Evolutionary conservation across 345 rosid species (phyloP).

Genomic region (Eucalyptus melliodora): DNA sequence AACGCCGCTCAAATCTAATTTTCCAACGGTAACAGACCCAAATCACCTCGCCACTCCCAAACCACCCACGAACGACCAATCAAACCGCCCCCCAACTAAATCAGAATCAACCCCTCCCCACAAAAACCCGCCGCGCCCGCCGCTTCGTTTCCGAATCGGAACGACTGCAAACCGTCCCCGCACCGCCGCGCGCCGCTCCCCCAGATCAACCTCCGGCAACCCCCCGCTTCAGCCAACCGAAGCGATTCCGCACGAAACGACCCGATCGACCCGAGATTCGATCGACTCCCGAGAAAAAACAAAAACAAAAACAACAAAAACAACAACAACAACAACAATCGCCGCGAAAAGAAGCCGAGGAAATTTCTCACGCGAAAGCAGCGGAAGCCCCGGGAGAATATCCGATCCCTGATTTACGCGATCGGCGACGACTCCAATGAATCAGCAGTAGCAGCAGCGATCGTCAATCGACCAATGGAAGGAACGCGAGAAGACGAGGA

Average conservation of each 20-base stretch:
- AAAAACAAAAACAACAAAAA: too few species aligned
- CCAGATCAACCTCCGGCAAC: neutral
- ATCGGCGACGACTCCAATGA: neutral
- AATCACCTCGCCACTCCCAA: neutral
- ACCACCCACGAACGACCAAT: neutral
- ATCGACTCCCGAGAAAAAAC: neutral
- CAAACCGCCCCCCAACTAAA: neutral
- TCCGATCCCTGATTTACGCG: neutral
- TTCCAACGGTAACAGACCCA: slow-evolving; percentile 1
- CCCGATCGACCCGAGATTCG: neutral
- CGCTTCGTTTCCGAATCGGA: neutral
- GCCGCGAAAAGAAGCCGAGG: neutral
- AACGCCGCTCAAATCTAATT: neutral
- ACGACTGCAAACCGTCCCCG: neutral
- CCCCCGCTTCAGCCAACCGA: neutral
- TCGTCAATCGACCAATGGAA: neutral
- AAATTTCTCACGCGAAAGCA: neutral
- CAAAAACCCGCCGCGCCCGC: neutral
- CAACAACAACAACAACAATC: neutral
- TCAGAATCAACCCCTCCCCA: neutral
- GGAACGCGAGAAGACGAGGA: neutral
- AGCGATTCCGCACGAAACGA: neutral
- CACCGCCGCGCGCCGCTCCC: neutral
- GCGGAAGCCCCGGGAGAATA: neutral
- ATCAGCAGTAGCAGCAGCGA: neutral